Base-by-base conservation (phyloP, 2,329 filamentous ascomycete genomes). In the Colletotrichum filicis region DNA sequence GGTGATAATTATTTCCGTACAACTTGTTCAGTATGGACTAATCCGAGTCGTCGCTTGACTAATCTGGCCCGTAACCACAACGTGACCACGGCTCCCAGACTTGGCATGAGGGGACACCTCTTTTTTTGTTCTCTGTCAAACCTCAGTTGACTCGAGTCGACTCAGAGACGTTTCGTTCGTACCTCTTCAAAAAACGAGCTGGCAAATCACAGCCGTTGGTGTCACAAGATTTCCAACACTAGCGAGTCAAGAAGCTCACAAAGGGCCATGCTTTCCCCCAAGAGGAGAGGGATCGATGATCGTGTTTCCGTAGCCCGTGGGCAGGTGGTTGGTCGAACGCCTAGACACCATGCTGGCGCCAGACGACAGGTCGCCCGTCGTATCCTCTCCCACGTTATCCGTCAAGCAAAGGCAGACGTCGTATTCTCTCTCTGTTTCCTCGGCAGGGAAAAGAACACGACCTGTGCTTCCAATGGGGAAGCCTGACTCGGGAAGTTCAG, bases 401-500 rank as follows among this genome's bases (percentile, higher is more conserved):
- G 37, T 42, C 19, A 7, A 42, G 37, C 16, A 42, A 19, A 42
- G 16, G 37, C 37, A 19, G 3, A 5, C 32, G 37, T 42, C 37
- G 37, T 42, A 28, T 52, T 28, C 30, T 16, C 16, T 35, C 19
- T 52, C 12, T 12, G 32, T 35, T 12, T 22, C 49, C n/a, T 11
- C 46, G 42, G 35, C 60, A 35, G 12, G 22, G 14, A 37, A 24
- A 14, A 28, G 49, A 63, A 4, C 7, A 28, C 14, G 37, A 42
- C 37, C 16, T 42, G 16, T 42, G 37, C 37, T 42, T 42, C 3
- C n/a, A 28, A 37, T 35, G 8, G 28, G 28, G 2, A 8, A 26
- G 4, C n/a, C 52, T 69, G 60, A 69, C 52, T 69, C 52, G 52
- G 49, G 26, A 49, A 55, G n/a, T 26, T 26, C 11, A 19, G n/a